These are phyloP conservation scores for Aspergillus pseudoglaucus DNA, from an alignment of 2,329 filamentous ascomycete species.

Conservation along the genomic window DNA sequence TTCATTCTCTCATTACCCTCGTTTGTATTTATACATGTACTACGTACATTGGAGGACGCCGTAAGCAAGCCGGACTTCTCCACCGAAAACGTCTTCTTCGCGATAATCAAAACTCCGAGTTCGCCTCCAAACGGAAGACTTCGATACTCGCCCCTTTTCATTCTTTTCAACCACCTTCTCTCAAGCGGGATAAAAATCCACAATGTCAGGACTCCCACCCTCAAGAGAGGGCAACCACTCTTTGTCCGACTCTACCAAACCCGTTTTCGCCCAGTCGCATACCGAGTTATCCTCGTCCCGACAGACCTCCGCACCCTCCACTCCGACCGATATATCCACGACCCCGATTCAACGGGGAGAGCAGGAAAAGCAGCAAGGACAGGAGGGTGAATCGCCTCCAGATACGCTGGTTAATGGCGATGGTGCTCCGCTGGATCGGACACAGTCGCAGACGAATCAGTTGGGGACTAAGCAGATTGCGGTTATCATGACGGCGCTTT, in stretches of 20 bases:
- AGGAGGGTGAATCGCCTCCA: background rate
- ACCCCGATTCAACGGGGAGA: background rate
- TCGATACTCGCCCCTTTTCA: background rate
- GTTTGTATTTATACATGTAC: too few relatives aligned
- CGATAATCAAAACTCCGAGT: background rate
- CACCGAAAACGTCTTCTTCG: background rate
- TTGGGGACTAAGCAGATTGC: conserved; percentile 36
- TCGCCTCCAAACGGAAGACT: background rate
- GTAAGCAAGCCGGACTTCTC: too few relatives aligned
- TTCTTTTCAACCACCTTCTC: background rate
- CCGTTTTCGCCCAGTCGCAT: background rate
- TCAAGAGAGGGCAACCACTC: background rate
- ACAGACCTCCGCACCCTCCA: background rate
- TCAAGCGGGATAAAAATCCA: background rate
- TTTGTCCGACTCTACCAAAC: background rate
- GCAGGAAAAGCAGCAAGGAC: background rate
- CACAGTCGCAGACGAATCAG: conserved; percentile 31
- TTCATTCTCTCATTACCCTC: background rate
- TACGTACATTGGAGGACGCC: too few relatives aligned
- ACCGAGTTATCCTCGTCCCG: background rate
- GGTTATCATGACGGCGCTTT: conserved; percentile 38
- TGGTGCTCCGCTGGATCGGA: conserved; percentile 22
- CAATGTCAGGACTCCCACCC: background rate
- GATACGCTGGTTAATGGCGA: conserved; percentile 1
- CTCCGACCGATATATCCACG: background rate